phyloP scores from a whole-genome alignment of 441 rosid genomes.

The Erodium moschatum region DNA sequence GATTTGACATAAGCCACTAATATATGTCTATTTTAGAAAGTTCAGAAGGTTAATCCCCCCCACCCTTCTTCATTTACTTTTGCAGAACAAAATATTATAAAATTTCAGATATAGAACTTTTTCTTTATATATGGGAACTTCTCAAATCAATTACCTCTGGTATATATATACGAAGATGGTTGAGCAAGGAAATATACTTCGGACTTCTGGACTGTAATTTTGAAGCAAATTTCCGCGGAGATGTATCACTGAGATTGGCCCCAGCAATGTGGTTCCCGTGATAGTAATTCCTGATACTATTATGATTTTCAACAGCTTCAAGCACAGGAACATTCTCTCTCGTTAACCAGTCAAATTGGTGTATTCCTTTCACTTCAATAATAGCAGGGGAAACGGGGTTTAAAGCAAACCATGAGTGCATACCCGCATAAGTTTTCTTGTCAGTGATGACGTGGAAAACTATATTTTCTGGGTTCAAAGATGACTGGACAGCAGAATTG shows the following conservation, averaged over 20 bases:
- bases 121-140: constrained; percentile 4
- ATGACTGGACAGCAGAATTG: constrained; percentile 70
- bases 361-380: constrained; percentile 89
- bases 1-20: too few species aligned
- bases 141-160: constrained; percentile 66
- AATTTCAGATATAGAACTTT: not conserved
- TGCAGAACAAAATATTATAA: not conserved
- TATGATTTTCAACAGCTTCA: constrained; percentile 89
- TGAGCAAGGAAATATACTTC: constrained; percentile 92
- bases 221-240: constrained; percentile 84
- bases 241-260: constrained; percentile 64
- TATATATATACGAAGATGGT: constrained; percentile 89
- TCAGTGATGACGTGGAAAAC: constrained; percentile 95
- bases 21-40: too few species aligned
- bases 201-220: constrained; percentile 96
- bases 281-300: constrained; percentile 71
- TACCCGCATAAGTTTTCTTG: constrained; percentile 96
- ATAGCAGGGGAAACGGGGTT: constrained; percentile 82
- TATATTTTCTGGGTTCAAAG: constrained; percentile 73
- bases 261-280: constrained; percentile 91
- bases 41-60: too few species aligned
- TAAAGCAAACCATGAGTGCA: constrained; percentile 99
- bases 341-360: constrained; percentile 97
- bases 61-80: not conserved
- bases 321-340: constrained; percentile 97